Evolutionary conservation across 495 filamentous ascomycete species (phyloP).

Genomic region (Podospora bellae-mahoneyi): DNA sequence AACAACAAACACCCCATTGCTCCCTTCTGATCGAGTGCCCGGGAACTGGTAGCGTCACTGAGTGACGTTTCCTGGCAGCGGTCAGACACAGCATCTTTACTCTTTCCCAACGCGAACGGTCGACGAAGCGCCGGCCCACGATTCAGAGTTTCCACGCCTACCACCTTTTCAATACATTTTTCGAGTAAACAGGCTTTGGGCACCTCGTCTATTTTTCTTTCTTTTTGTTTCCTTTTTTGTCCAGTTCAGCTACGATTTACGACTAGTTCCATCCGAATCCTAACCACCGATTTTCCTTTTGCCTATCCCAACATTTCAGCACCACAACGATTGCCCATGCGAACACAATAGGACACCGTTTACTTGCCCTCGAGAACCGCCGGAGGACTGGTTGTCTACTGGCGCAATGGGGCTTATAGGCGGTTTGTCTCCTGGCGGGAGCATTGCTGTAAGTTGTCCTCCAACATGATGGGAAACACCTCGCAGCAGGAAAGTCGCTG

Average conservation of each 20-base stretch:
- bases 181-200: neutral
- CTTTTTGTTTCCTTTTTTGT: neutral
- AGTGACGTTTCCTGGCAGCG: constrained; percentile 4
- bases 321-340: constrained; percentile 24
- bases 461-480: neutral
- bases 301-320: neutral
- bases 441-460: constrained; percentile 67
- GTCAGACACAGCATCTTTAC: neutral
- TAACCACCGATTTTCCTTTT: neutral
- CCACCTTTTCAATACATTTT: neutral
- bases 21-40: neutral
- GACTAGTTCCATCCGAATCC: neutral
- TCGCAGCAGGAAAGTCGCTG: constrained; percentile 10
- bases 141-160: constrained; percentile 4
- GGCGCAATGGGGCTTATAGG: constrained; percentile 68
- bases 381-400: constrained; percentile 27
- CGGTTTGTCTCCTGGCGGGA: constrained; percentile 80
- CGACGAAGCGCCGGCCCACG: constrained; percentile 4
- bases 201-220: neutral
- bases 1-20: neutral
- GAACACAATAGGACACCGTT: constrained; percentile 21
- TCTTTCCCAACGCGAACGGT: neutral
- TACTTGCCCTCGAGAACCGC: constrained; percentile 24
- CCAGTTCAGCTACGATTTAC: neutral
- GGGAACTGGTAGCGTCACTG: constrained; percentile 8